A percentile compares a stretch with the other conserved stretches of the same genome.
Evolutionary conservation across 306 rosid genomes (phyloP).

Genomic region (Vigna mungo): DNA sequence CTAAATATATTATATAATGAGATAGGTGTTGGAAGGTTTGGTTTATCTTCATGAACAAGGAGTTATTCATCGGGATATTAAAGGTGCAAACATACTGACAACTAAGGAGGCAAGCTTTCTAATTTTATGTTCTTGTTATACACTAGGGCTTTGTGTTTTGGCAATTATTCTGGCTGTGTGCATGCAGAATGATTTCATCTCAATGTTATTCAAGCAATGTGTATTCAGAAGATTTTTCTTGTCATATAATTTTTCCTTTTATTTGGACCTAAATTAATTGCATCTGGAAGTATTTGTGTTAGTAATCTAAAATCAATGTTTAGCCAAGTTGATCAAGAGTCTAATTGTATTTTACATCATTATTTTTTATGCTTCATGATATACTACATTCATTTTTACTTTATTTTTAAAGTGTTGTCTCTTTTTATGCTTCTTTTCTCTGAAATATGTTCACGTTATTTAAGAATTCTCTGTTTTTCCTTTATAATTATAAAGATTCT

Average conservation of each 20-base stretch:
- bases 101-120: constrained; percentile 83
- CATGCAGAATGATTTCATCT: constrained; percentile 19
- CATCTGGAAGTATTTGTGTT: constrained; percentile 17
- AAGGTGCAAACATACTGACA: constrained; percentile 98
- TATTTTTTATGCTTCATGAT: constrained; percentile 14
- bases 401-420: too few species aligned
- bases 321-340: constrained; percentile 28
- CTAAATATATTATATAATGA: constrained; percentile 42
- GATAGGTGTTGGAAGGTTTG: constrained; percentile 97
- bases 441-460: too few species aligned
- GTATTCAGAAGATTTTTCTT: constrained; percentile 6
- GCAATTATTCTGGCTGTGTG: constrained; percentile 18
- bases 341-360: constrained; percentile 26
- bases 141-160: constrained; percentile 37
- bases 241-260: constrained; percentile 12
- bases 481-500: too few species aligned
- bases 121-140: constrained; percentile 17
- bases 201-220: constrained; percentile 2
- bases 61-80: constrained; percentile 97
- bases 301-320: constrained; percentile 21
- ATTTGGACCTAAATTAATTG: constrained; percentile 25
- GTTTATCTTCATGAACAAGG: constrained; percentile 99
- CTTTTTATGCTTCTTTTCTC: too few species aligned
- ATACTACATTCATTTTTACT: not conserved
- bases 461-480: too few species aligned